Evolutionary conservation across 352 stramenopile genomes (phyloP), one percentile per base, ranked within the genome.

Genomic region (Phytophthora megakarya): DNA sequence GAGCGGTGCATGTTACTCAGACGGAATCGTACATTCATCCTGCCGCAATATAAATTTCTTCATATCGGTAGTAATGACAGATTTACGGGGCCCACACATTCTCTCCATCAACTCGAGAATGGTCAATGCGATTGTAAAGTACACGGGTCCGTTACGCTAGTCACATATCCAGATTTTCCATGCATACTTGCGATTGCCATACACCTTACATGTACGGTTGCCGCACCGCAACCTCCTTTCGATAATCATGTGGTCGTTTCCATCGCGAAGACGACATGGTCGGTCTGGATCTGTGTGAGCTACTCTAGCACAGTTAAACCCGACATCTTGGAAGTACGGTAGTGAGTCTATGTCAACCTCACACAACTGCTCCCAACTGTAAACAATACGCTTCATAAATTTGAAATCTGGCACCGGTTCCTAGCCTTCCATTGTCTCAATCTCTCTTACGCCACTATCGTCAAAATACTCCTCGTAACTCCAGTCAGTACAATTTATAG

Each of bases 41-140:
- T 53, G 40, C 21, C 46, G 53, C 0, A 45, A 30, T 21, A 61
- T 53, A 28, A 53, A 61, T 42, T 52, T 47, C 18, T 52, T 52
- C 53, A 61, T 61, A 11, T 61, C 53, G 4, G 18, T 15, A 12
- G 35, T 37, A 16, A 44, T 54, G 15, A 56, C 50, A 8, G 7
- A 1, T 16, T 10, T 28, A 12, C 39, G 37, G 15, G 48, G 35
- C 0, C 33, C 21, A n/a, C n/a, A n/a, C n/a, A n/a, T 26, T 46
- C 21, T n/a, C 32, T 5, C 5, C 9, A n/a, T 56, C 48, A 37
- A n/a, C 48, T 0, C 33, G 21, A 25, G 25, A 16, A 22, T 46
- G 48, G 5, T 46, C 48, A n/a, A 37, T 10, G 11, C 10, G 7
- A n/a, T 56, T 37, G 33, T 46, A 1, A 35, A n/a, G n/a, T n/a